Evolutionary conservation across 2,329 filamentous ascomycete genomes (phyloP), one percentile per base, ranked within the genome.

Genomic region (Dactylellina cionopaga): DNA sequence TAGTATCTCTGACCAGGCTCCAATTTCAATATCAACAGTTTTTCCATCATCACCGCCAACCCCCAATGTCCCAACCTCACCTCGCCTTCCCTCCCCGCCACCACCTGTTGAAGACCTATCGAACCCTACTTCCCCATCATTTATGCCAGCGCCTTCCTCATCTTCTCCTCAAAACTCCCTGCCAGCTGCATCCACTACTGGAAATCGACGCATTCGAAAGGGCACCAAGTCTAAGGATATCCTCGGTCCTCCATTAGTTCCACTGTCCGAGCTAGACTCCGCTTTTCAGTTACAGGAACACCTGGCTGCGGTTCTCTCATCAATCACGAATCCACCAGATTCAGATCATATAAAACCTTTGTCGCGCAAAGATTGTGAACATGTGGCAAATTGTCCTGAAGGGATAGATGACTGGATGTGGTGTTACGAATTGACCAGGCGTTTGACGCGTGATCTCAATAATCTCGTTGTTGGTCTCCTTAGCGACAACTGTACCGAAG

Each of bases 271-370:
- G 91, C 92, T 99, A 76, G 93, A 99, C 79, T 98, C 94, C 19
- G 91, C 95, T 44, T 99, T 98, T 80, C 95, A 97, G 80, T 87
- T 98, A 15, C 96, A 97, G 81, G 95, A 99, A 82, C 94, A 99
- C 79, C 89, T 99, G 60, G 94, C 96, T 80, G 92, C 95, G 33
- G 87, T 97, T 13, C 92, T 98, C 83, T 89, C 93, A 80, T 85
- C 90, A 79, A 89, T 91, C 79, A 96, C 92, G 1, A 86, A 88
- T 73, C 86, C 87, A 5, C 77, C 81, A 44, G 78, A 79, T 58
- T 77, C 76, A 2, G 80, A 82, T 44, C 87, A 87, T 75, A 89
- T 88, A 31, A 82, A 86, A 43, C 88, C 94, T 5, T 89, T 98
- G 75, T 91, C 86, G 64, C 89, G 90, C 78, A 85, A 89, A 29